Evolutionary conservation across 2,329 filamentous ascomycete species (phyloP).

Genomic region (Sporothrix euskadiensis): DNA sequence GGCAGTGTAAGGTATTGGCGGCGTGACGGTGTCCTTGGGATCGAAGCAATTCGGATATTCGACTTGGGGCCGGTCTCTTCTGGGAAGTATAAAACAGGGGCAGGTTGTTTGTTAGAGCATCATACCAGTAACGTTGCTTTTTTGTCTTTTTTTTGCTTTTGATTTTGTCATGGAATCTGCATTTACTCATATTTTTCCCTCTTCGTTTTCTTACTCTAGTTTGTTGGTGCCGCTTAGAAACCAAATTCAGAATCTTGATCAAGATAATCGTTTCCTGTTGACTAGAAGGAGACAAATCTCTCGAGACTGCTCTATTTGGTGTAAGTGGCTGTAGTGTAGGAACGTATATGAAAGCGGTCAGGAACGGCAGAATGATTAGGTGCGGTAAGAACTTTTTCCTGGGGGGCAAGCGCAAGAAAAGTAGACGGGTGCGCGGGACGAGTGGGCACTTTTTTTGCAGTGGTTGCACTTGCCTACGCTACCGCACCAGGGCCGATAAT

Average conservation of each 20-base stretch:
- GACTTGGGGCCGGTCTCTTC: neutral
- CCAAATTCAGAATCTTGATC: neutral
- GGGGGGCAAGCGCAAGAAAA: neutral
- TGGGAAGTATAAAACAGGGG: constrained; percentile 19
- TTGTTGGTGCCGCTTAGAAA: neutral
- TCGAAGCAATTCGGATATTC: neutral
- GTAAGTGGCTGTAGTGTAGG: neutral
- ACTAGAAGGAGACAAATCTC: neutral
- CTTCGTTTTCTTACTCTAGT: neutral
- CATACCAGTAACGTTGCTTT: constrained; percentile 27
- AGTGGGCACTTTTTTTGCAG: neutral
- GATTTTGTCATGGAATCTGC: neutral
- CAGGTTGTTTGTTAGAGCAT: constrained; percentile 21
- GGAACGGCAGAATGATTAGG: constrained; percentile 44
- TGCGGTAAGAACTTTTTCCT: constrained; percentile 30
- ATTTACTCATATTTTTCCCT: neutral
- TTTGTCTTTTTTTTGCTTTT: constrained; percentile 14
- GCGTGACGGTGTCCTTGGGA: neutral
- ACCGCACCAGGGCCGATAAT: neutral
- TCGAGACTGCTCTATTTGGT: too few species aligned
- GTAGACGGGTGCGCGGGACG: neutral
- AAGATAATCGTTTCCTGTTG: neutral
- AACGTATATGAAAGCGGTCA: constrained; percentile 39
- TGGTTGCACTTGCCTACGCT: neutral
- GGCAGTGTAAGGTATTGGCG: neutral